phyloP scores from a whole-genome alignment of 2,329 filamentous ascomycete species.

The Aotearoamyces nothofagi region DNA sequence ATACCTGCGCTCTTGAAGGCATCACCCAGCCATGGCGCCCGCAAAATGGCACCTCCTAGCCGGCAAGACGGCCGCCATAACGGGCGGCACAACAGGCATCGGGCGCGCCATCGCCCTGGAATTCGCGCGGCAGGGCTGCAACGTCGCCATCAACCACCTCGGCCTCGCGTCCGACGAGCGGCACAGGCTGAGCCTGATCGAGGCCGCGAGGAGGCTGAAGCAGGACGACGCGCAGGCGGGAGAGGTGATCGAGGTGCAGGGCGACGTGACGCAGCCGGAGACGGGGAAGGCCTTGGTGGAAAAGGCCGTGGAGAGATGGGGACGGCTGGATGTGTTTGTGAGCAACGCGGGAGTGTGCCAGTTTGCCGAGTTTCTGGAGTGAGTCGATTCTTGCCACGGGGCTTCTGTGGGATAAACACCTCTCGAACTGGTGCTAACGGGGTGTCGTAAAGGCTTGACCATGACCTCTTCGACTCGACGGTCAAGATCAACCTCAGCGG shows the following conservation, averaged over 20 bases:
- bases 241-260: conserved; percentile 50
- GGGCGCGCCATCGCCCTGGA: conserved; percentile 72
- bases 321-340: conserved; percentile 62
- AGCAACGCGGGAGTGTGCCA: conserved; percentile 81
- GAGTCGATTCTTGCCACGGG: conserved; percentile 13
- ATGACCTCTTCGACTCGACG: conserved; percentile 55
- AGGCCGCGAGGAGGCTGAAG: conserved; percentile 33
- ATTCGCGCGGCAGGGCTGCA: conserved; percentile 63
- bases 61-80: conserved; percentile 73
- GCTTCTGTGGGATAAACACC: background rate
- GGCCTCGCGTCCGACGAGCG: conserved; percentile 35
- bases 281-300: conserved; percentile 56
- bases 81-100: conserved; percentile 75
- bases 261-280: conserved; percentile 62
- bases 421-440: background rate
- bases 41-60: conserved; percentile 33
- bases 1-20: too few species aligned
- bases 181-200: conserved; percentile 37
- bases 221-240: conserved; percentile 25
- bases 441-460: conserved; percentile 34
- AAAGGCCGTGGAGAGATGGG: conserved; percentile 45
- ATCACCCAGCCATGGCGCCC: background rate
- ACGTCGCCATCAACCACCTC: conserved; percentile 70
- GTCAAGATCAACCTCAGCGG: conserved; percentile 72
- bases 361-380: conserved; percentile 76